Percentiles rank a stretch among this genome's conserved stretches.
phyloP scores from a whole-genome alignment of 331 rosid genomes.

The Prunus yedoensis region DNA sequence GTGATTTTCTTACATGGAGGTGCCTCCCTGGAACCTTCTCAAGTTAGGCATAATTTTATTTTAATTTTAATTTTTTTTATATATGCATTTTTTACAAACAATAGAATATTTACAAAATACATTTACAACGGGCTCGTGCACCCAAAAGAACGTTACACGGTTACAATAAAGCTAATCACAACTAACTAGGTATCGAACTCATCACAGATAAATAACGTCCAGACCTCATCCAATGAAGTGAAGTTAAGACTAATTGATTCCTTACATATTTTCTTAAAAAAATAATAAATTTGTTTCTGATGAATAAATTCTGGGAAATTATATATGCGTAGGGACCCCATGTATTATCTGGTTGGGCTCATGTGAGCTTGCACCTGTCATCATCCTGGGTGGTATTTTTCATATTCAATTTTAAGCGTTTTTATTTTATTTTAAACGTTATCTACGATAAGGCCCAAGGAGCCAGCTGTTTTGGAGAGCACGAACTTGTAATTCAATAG shows the following conservation, averaged over 20 bases:
- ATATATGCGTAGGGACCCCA: slow-evolving; percentile 37
- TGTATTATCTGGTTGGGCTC: slow-evolving; percentile 46
- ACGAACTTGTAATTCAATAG: slow-evolving; percentile 31
- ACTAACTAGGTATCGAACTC: too few relatives aligned
- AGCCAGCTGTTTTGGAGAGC: slow-evolving; percentile 43
- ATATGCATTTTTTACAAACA: not conserved
- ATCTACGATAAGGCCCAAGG: slow-evolving; percentile 20
- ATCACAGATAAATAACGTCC: too few relatives aligned
- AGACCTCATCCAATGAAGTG: too few relatives aligned
- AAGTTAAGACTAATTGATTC: too few relatives aligned
- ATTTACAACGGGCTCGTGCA: too few relatives aligned
- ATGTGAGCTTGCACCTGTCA: slow-evolving; percentile 48
- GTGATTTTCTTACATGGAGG: slow-evolving; percentile 2
- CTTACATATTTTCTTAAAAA: too few relatives aligned
- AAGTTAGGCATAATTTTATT: slow-evolving; percentile 17
- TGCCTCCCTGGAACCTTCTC: slow-evolving; percentile 30
- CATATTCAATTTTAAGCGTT: not conserved
- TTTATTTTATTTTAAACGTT: not conserved
- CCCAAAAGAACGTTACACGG: too few relatives aligned
- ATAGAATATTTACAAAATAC: too few relatives aligned
- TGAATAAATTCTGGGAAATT: slow-evolving; percentile 16
- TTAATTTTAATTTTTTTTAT: not conserved
- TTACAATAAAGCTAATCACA: too few relatives aligned
- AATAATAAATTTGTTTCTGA: not conserved
- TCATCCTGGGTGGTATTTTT: slow-evolving; percentile 38